Evolutionary conservation across 768 basidiomycete species (phyloP).

Genomic region (Psilocybe subaeruginosa): DNA sequence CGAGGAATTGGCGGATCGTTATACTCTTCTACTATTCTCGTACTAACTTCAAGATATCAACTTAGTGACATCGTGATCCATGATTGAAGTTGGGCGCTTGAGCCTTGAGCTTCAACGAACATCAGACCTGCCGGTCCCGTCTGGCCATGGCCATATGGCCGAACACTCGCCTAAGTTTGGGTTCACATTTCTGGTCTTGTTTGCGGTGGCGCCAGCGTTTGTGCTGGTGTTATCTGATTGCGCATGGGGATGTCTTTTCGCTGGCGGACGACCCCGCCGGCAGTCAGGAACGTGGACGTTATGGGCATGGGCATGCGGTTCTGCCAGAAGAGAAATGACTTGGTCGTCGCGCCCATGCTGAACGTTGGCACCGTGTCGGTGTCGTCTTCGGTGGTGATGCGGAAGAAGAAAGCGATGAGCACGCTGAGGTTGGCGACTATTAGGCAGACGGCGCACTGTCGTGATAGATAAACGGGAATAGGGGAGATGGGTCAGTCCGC

Average conservation of each 20-base stretch:
- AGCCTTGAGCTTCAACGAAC: too few relatives aligned
- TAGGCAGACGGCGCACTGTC: constrained; percentile 38
- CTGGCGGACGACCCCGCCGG: constrained; percentile 5
- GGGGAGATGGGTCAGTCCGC: neutral
- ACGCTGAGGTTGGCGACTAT: constrained; percentile 46
- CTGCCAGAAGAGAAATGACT: neutral
- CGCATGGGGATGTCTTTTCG: neutral
- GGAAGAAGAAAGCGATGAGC: constrained; percentile 36
- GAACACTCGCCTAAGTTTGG: too few relatives aligned
- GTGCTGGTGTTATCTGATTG: too few relatives aligned
- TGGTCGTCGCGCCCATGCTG: constrained; percentile 1
- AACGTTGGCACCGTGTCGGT: constrained; percentile 3
- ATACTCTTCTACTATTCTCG: too few relatives aligned
- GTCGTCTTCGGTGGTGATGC: constrained; percentile 19
- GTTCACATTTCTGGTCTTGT: too few relatives aligned
- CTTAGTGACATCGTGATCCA: too few relatives aligned
- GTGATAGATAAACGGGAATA: neutral
- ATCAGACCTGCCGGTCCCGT: too few relatives aligned
- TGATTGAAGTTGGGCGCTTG: too few relatives aligned
- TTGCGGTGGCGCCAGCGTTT: too few relatives aligned
- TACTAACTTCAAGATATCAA: too few relatives aligned
- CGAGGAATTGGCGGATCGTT: too few relatives aligned
- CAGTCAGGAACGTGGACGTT: constrained; percentile 15
- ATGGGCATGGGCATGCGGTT: constrained; percentile 3
- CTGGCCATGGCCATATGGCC: too few relatives aligned